Base-by-base conservation (phyloP, 1,284 basidiomycete species). In the Ceratobasidium papillatum region DNA sequence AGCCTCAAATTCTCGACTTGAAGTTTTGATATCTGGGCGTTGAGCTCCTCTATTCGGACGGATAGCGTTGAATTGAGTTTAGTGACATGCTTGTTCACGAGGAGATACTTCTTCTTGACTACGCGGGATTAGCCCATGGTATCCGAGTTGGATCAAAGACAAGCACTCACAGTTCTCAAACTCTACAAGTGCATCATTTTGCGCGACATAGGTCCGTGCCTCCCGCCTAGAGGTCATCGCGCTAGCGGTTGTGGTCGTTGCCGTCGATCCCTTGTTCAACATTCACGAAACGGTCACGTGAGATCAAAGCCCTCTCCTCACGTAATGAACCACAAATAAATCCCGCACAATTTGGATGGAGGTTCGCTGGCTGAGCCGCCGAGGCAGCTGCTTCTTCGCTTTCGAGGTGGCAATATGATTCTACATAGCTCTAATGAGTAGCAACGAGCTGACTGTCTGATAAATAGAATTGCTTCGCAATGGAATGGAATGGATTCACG, bases 81-180 rank as follows among this genome's bases (percentile, higher is more conserved):
- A 34, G 93, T 93, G 80, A 94, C 94, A 82, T 94, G 92, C 82
- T 93, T 94, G 84, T 94, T 94, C 75, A 92, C 92, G 74, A 93
- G 89, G 30, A 94, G 86, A 79, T 94, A 94, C 84, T 93, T 94
- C 89, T 92, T 93, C 89, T 94, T 94, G 85, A 94, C 92, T 94
- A 81, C 72, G 76, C 27, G 17, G 34, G 25, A 72, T 72, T 41
- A 69, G 34, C 45, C 51, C 75, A 49, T 65, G 36, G 66, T 61
- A 38, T 19, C 14, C 25, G 38, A 75, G 52, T 9, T 45, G 19
- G 51, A n/a, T 19, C 9, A 17, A 52, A 75, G 56, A 61, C 75
- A 52, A 59, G n/a, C 25, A 86, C 92, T 79, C 81, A 94, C 92
- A 93, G 80, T 87, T 91, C 83, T 94, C 92, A 80, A 93, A 93